Conservation (phyloP, 1,139 yeast genomes). For the Zygosaccharomyces pseudobailii region DNA sequence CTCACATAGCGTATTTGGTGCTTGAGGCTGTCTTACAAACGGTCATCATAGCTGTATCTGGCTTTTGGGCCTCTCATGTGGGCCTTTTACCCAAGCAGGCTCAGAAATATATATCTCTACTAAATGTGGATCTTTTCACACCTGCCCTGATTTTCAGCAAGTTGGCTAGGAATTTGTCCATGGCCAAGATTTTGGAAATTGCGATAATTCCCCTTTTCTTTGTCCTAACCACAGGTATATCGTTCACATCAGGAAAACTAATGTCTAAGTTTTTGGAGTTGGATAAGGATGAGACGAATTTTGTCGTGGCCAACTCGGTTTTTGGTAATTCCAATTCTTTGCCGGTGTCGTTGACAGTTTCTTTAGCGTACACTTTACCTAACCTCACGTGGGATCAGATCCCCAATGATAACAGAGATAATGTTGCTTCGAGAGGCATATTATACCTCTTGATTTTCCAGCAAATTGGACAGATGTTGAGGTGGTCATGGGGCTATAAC, state of each 20-base stretch:
- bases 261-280: conserved; percentile 45
- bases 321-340: conserved; percentile 75
- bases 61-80: conserved; percentile 60
- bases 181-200: conserved; percentile 59
- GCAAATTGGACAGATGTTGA: conserved; percentile 69
- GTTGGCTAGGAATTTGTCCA: conserved; percentile 61
- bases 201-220: conserved; percentile 63
- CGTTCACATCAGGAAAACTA: conserved; percentile 49
- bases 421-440: conserved; percentile 70
- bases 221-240: conserved; percentile 55
- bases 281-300: conserved; percentile 63
- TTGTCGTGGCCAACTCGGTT: conserved; percentile 78
- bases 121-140: conserved; percentile 71
- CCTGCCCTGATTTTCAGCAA: conserved; percentile 74
- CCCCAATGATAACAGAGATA: conserved; percentile 55
- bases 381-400: conserved; percentile 70
- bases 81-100: conserved; percentile 56
- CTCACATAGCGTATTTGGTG: conserved; percentile 49
- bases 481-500: conserved; percentile 85
- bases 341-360: conserved; percentile 68
- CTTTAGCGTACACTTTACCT: conserved; percentile 67
- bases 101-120: conserved; percentile 55
- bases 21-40: conserved; percentile 73
- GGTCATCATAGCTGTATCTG: conserved; percentile 62
- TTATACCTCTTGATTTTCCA: conserved; percentile 67